A percentile compares a stretch with the other conserved stretches of the same genome.
phyloP scores from a whole-genome alignment of 2,329 filamentous ascomycete species.

The Paradendryphiella salina region DNA sequence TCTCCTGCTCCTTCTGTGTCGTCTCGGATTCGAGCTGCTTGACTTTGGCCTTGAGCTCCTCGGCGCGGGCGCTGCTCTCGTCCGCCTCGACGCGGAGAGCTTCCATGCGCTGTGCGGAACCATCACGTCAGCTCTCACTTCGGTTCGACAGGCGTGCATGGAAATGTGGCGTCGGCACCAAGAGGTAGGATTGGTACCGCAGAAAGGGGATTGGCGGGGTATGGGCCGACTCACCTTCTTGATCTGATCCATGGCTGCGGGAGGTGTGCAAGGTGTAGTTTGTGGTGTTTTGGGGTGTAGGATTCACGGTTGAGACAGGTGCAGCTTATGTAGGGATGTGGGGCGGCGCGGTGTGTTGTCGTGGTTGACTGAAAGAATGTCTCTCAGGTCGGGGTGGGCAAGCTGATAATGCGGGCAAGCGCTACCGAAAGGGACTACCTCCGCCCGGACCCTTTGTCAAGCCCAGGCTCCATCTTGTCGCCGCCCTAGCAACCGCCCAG shows the following conservation, averaged over 20 bases:
- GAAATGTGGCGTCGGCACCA: slow-evolving; percentile 4
- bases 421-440: slow-evolving; percentile 24
- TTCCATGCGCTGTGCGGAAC: slow-evolving; percentile 77
- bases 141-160: slow-evolving; percentile 4
- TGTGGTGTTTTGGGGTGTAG: slow-evolving; percentile 6
- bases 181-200: slow-evolving; percentile 14
- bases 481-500: slow-evolving; percentile 31
- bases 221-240: slow-evolving; percentile 71
- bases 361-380: slow-evolving; percentile 33
- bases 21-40: slow-evolving; percentile 94
- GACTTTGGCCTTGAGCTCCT: slow-evolving; percentile 85
- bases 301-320: not conserved
- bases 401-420: slow-evolving; percentile 38
- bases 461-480: slow-evolving; percentile 15
- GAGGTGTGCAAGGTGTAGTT: slow-evolving; percentile 10
- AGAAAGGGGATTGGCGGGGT: slow-evolving; percentile 42
- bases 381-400: slow-evolving; percentile 15
- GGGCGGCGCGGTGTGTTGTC: slow-evolving; percentile 13
- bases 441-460: slow-evolving; percentile 18
- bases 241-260: slow-evolving; percentile 74
- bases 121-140: slow-evolving; percentile 26
- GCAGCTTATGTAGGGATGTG: slow-evolving; percentile 12
- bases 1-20: slow-evolving; percentile 95
- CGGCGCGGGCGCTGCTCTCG: slow-evolving; percentile 75
- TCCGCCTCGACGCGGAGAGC: slow-evolving; percentile 93